Base-by-base conservation (phyloP, 768 basidiomycete species). In the Astraeus odoratus region DNA sequence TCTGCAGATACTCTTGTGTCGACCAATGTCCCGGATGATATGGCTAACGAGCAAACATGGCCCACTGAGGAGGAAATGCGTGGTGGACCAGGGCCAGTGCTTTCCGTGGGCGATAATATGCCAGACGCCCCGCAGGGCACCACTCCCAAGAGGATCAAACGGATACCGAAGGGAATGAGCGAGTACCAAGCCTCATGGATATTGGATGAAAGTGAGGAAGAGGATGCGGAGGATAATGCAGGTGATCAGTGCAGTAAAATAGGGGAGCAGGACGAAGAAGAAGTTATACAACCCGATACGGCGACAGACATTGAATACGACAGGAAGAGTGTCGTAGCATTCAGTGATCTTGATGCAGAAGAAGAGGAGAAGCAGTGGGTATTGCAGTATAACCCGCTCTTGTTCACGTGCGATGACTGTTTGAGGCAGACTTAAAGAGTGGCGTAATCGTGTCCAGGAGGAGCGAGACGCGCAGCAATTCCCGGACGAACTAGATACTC, bases 181-280 rank as follows among this genome's bases (percentile, higher is more conserved):
- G 84, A 90, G 56, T 98, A 98, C 60, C 95, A 98, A 61, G 94
- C 95, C 1, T 80, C 94, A 2, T 98, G 95, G 95, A 91, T 98
- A 48, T 66, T 91, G 19, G 93, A 96, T 46, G 87, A 88, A 43
- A 77, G 75, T 4, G 82, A 83, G 10, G 80, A 77, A 1, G 83
- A 80, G 0, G 77, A 72, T 3, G 75, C n/a, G n/a, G n/a, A 67
- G 0, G 77, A 69, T 0, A 66, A 60, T 5, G 73, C 74, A 5
- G 72, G 70, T 7, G 75, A 72, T 4, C 72, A 66, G 5, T 69
- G 62, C 0, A 45, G 46, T 12, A 35, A 2, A 0, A 59, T 56
- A 22, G 63, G 58, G 4, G 76, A 78, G 51, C 80, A 81, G 45
- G 79, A 76, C 43, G 78, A 84, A 51, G 83, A 84, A 51, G 83